Evolutionary conservation across 2,329 filamentous ascomycete species (phyloP).

Genomic region (Arthrobotrys sinensis): DNA sequence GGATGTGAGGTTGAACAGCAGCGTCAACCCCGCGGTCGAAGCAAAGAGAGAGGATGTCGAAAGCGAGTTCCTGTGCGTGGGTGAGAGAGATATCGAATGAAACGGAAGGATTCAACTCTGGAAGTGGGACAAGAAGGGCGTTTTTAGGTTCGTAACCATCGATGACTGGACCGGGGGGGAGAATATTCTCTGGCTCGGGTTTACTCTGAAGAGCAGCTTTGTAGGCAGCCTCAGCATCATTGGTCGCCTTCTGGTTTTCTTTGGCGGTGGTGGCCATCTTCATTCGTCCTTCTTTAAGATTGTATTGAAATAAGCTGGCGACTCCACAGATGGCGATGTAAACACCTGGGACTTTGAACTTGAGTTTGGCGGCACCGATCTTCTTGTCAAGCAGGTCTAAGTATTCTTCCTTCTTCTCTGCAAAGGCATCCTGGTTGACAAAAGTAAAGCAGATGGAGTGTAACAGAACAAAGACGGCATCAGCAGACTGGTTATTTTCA

Average conservation of each 20-base stretch:
- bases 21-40: slow-evolving; percentile 73
- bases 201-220: slow-evolving; percentile 20
- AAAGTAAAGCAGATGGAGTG: slow-evolving; percentile 77
- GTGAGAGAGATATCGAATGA: slow-evolving; percentile 65
- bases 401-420: slow-evolving; percentile 71
- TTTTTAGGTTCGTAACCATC: slow-evolving; percentile 45
- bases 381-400: slow-evolving; percentile 72
- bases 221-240: slow-evolving; percentile 42
- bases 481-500: slow-evolving; percentile 69
- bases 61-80: slow-evolving; percentile 68
- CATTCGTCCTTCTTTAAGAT: slow-evolving; percentile 55
- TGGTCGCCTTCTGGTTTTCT: slow-evolving; percentile 53
- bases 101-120: slow-evolving; percentile 38
- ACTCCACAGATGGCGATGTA: slow-evolving; percentile 64
- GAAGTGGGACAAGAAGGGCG: slow-evolving; percentile 39
- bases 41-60: slow-evolving; percentile 70
- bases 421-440: slow-evolving; percentile 70
- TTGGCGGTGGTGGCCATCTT: slow-evolving; percentile 43
- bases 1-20: slow-evolving; percentile 76
- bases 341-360: slow-evolving; percentile 63
- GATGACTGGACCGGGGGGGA: slow-evolving; percentile 51
- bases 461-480: slow-evolving; percentile 75
- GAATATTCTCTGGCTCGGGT: slow-evolving; percentile 26
- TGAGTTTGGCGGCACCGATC: slow-evolving; percentile 70
- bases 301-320: slow-evolving; percentile 63